These are phyloP conservation scores for Phyllachora maydis DNA, from an alignment of 2,329 filamentous ascomycete species.

Conservation along the genomic window DNA sequence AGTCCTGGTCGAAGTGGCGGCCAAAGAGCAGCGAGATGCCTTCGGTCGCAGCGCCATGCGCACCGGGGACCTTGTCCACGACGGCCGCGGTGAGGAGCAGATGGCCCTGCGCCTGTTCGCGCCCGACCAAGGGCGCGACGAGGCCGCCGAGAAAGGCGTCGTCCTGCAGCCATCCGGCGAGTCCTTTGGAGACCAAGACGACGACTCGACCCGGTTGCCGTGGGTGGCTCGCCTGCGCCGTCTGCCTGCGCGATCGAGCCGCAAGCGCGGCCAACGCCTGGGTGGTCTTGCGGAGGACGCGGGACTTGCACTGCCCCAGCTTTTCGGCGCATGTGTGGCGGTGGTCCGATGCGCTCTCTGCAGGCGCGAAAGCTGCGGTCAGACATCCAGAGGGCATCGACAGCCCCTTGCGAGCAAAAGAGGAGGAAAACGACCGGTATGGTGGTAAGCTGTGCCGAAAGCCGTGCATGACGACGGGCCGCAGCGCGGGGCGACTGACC, in stretches of 20 bases:
- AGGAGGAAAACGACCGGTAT: not conserved
- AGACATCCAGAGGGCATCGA: constrained; percentile 1
- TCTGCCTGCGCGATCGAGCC: no score
- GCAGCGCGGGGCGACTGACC: not conserved
- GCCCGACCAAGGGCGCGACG: constrained; percentile 5
- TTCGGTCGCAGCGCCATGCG: not conserved
- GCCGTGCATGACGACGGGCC: no score
- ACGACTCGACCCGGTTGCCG: no score
- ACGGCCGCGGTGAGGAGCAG: not conserved
- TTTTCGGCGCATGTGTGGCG: not conserved
- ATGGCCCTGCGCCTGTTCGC: not conserved
- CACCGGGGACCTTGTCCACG: not conserved
- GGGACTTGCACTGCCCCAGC: constrained; percentile 4
- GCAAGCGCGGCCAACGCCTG: no score
- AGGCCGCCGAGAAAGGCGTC: constrained; percentile 13
- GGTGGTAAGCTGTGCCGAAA: no score
- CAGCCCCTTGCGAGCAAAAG: constrained; percentile 2
- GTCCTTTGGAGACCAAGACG: constrained; percentile 25
- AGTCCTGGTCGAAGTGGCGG: no score
- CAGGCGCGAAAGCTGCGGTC: constrained; percentile 3
- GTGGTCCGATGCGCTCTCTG: no score
- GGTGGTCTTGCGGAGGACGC: constrained; percentile 20
- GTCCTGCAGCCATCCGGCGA: constrained; percentile 26
- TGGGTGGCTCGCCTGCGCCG: no score
- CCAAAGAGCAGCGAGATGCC: not conserved